Base-by-base conservation (phyloP, 108 stramenopile genomes). In the Aureococcus anophagefferens region DNA sequence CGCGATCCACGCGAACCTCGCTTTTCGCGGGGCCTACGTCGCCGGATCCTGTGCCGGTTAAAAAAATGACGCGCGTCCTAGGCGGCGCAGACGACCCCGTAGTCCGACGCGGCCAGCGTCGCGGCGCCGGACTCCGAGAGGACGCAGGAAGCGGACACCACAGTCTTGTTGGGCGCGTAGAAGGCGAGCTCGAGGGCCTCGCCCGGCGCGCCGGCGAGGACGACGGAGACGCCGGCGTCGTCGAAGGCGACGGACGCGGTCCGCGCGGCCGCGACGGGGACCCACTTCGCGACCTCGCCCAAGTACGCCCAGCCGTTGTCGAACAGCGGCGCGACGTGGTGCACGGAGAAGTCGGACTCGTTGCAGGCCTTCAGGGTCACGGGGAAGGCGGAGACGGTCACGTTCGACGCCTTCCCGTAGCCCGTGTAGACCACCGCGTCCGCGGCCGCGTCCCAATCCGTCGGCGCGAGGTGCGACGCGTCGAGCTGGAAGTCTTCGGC, bases 241-340 rank as follows among this genome's bases (percentile, higher is more conserved):
- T 59, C 51, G 51, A 59, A 59, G 21, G 30, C 30, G 21, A 66
- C 1, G 31, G 65, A 16, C 17, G 4, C 18, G 30, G 66, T 66
- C 30, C 72, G 72, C 30, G 30, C 25, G 33, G 30, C 64, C 13
- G 72, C 65, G n/a, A 72, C 66, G 34, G 72, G 72, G 13, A 72
- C 72, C 28, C 30, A 67, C 72, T 72, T 72, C 21, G 30, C 40
- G 5, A 37, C 32, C 34, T 72, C 72, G 32, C 72, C 72, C 11
- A 72, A 65, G 31, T 66, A 15, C 17, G 72, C 72, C 16, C n/a
- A n/a, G 36, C 63, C 63, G 29, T 64, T 33, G 18, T 33, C 30
- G 28, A 66, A 33, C 7, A 25, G 30, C 17, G 67, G 67, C 30
- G 67, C 67, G 21, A 31, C 28, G 67, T 68, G n/a, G 37, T 37